Evolutionary conservation across 495 filamentous ascomycete species (phyloP), one percentile per base, ranked within the genome.

Genomic region (Neurospora sp.): DNA sequence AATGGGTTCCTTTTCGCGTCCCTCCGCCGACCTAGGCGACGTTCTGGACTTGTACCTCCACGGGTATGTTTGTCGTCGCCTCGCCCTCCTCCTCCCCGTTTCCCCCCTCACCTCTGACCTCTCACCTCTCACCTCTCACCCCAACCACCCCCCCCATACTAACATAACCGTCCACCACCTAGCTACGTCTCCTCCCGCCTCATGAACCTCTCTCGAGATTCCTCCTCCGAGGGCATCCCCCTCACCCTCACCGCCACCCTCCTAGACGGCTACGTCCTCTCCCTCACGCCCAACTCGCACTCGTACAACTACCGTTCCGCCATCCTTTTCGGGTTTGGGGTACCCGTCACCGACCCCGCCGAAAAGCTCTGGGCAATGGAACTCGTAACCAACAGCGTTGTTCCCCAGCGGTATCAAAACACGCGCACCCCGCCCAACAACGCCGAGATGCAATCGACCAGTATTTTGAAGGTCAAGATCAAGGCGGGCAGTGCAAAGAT

Each of bases 251-350:
- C 89, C 80, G 74, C 87, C 89, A 79, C 91, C 75, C 81, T 82
- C 77, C 39, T 94, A 16, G 92, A 94, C 82, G 93, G 93, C 27
- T 81, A 94, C 12, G 88, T 95, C 41, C 85, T 96, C 18, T 86
- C 91, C 8, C 86, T 95, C 37, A 92, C 93, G 0, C 93, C 94
- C 37, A 90, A 91, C 81, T 84, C 85, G 27, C 93, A 97, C 83
- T 92, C 87, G 79, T 94, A 92, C 84, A 97, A 97, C 83, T 97
- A 96, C 83, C 93, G 93, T 77, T 93, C 90, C 53, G 94, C 92
- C 8, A 81, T 92, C 18, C 84, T 96, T 37, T 92, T 94, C 77
- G 94, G 94, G 6, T 87, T 89, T 77, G 94, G 92, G 14, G 81
- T 76, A 1, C 77, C 91, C 10, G 93, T 97, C 27, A 87, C 85